Percentiles rank a stretch among this genome's conserved stretches.
These are phyloP conservation scores for Centrapalus pauciflorus DNA, from an alignment of 129 eudicot species.

Conservation along the genomic window DNA sequence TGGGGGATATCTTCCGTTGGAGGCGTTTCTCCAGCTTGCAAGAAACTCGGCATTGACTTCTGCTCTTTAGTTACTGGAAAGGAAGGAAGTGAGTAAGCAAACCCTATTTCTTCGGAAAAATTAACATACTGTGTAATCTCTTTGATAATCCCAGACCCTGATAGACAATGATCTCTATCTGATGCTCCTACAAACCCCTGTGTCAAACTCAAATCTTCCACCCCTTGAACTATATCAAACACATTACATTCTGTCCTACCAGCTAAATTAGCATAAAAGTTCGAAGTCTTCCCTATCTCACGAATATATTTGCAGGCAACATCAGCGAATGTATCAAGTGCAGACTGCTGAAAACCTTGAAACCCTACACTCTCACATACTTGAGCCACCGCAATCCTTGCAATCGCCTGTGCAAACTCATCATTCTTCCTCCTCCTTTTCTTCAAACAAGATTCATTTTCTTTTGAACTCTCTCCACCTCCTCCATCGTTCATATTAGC, in stretches of 20 bases:
- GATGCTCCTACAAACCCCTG: conserved; percentile 84
- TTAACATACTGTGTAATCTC: conserved; percentile 54
- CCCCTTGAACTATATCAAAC: conserved; percentile 73
- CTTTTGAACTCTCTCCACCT: conserved; percentile 56
- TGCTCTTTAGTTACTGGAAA: conserved; percentile 62
- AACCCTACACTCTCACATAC: conserved; percentile 79
- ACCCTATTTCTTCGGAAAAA: conserved; percentile 53
- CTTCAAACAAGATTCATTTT: conserved; percentile 20
- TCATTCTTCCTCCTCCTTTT: conserved; percentile 29
- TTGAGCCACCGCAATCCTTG: conserved; percentile 71
- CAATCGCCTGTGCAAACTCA: conserved; percentile 56
- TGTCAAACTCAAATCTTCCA: conserved; percentile 65
- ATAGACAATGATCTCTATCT: conserved; percentile 46
- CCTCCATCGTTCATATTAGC: conserved; percentile 87
- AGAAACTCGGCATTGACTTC: conserved; percentile 38
- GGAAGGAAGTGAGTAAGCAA: conserved; percentile 54
- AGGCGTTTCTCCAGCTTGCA: conserved; percentile 45
- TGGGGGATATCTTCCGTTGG: conserved; percentile 61
- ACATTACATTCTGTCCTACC: conserved; percentile 72
- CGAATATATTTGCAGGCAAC: conserved; percentile 56
- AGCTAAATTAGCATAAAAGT: conserved; percentile 44
- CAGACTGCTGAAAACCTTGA: conserved; percentile 80
- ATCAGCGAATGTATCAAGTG: conserved; percentile 60
- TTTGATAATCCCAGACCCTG: conserved; percentile 51
- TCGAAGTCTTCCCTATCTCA: conserved; percentile 58